Evolutionary conservation across 805 yeast species (phyloP).

Genomic region (Candida khao-thaluensis): DNA sequence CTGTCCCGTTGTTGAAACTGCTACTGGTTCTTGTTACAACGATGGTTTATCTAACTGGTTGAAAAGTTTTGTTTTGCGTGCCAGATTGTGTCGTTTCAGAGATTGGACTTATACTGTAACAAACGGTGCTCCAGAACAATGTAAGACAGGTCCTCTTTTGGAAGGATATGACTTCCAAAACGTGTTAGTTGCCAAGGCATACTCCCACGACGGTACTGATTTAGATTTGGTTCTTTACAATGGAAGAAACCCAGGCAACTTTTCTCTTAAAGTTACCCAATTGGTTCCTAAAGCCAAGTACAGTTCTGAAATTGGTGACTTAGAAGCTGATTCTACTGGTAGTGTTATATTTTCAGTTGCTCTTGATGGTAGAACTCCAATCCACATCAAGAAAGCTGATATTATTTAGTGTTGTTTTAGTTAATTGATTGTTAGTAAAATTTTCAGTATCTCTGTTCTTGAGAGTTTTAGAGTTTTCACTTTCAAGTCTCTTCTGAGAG

Average conservation of each 20-base stretch:
- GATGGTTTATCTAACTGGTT: slow-evolving; percentile 12
- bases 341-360: slow-evolving; percentile 8
- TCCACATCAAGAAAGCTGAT: slow-evolving; percentile 5
- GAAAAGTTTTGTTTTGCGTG: slow-evolving; percentile 10
- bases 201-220: slow-evolving; percentile 11
- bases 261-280: slow-evolving; percentile 10
- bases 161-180: slow-evolving; percentile 13
- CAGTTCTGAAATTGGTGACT: slow-evolving; percentile 6
- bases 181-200: slow-evolving; percentile 13
- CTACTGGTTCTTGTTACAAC: slow-evolving; percentile 11
- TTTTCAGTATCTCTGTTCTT: too few species aligned
- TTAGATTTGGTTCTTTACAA: slow-evolving; percentile 12
- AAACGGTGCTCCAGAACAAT: slow-evolving; percentile 11
- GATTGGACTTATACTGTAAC: slow-evolving; percentile 13
- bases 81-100: slow-evolving; percentile 10
- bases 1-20: slow-evolving; percentile 8
- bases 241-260: slow-evolving; percentile 11
- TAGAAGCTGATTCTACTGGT: slow-evolving; percentile 6
- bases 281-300: slow-evolving; percentile 7
- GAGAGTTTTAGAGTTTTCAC: too few species aligned
- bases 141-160: slow-evolving; percentile 11
- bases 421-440: not conserved
- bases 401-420: not conserved
- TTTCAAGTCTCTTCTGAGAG: too few species aligned
- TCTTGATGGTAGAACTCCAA: slow-evolving; percentile 10